Evolutionary conservation across 2,329 filamentous ascomycete species (phyloP).

Genomic region (Diaporthe australafricana): DNA sequence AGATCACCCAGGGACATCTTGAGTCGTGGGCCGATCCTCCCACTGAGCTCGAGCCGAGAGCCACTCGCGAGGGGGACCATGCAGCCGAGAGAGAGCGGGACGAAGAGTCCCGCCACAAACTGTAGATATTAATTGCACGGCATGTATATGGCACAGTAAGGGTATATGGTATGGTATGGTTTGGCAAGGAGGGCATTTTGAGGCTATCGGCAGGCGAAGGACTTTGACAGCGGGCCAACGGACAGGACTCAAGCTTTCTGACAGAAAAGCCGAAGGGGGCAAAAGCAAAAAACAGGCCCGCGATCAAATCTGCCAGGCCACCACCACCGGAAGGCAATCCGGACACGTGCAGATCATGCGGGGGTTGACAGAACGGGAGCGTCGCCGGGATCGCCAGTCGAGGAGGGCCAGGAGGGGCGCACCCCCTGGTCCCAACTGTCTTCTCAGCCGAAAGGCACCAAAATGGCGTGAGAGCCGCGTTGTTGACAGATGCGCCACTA

Average conservation of each 20-base stretch:
- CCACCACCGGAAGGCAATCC: conserved; percentile 22
- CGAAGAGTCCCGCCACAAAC: background rate
- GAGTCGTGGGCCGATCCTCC: conserved; percentile 25
- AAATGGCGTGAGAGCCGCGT: conserved; percentile 28
- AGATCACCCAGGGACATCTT: conserved; percentile 24
- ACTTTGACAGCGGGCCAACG: conserved; percentile 1
- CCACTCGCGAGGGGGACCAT: conserved; percentile 16
- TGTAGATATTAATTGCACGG: background rate
- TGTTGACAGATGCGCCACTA: conserved; percentile 26
- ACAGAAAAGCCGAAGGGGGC: conserved; percentile 17
- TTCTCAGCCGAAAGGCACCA: conserved; percentile 27
- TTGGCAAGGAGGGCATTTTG: background rate
- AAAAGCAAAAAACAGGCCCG: background rate
- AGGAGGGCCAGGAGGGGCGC: background rate
- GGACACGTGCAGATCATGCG: conserved; percentile 33
- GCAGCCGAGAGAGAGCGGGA: background rate
- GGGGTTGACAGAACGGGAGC: conserved; percentile 28
- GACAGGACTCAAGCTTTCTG: conserved; percentile 23
- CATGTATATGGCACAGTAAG: background rate
- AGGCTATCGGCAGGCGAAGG: background rate
- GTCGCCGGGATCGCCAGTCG: conserved; percentile 21
- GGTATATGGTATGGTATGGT: background rate
- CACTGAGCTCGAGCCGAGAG: conserved; percentile 3
- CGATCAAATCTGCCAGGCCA: conserved; percentile 1
- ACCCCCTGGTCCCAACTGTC: background rate